phyloP scores from a whole-genome alignment of 345 rosid species.

The Rhizophora apiculata region DNA sequence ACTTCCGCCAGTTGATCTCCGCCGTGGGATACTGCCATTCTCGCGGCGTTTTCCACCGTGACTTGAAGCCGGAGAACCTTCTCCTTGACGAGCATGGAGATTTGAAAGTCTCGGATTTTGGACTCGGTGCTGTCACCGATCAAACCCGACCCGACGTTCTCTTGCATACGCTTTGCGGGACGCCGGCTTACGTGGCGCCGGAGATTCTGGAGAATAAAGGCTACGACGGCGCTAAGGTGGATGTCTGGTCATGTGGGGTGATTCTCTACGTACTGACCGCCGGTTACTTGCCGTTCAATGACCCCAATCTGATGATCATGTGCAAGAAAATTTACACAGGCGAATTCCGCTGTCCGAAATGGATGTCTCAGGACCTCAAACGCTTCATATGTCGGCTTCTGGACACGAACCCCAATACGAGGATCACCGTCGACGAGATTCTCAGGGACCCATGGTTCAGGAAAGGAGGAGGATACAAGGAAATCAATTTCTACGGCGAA shows the following conservation, averaged over 20 bases:
- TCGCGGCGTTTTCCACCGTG: slow-evolving; percentile 76
- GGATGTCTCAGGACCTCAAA: slow-evolving; percentile 65
- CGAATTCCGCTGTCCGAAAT: slow-evolving; percentile 60
- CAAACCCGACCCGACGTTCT: slow-evolving; percentile 72
- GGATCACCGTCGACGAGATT: slow-evolving; percentile 71
- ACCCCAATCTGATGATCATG: slow-evolving; percentile 72
- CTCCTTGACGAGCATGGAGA: slow-evolving; percentile 61
- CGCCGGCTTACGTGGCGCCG: slow-evolving; percentile 90
- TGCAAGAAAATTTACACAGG: slow-evolving; percentile 71
- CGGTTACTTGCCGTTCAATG: slow-evolving; percentile 72
- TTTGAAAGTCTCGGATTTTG: slow-evolving; percentile 72
- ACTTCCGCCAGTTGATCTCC: slow-evolving; percentile 70
- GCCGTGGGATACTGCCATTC: slow-evolving; percentile 79
- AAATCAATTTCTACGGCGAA: slow-evolving; percentile 42
- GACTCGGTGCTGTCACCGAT: slow-evolving; percentile 60
- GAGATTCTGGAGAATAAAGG: slow-evolving; percentile 68
- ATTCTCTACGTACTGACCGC: slow-evolving; percentile 65
- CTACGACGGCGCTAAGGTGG: slow-evolving; percentile 75
- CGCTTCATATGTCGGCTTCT: slow-evolving; percentile 62
- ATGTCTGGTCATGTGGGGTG: slow-evolving; percentile 78
- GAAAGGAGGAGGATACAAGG: slow-evolving; percentile 47
- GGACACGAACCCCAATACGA: slow-evolving; percentile 60
- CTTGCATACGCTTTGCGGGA: slow-evolving; percentile 76
- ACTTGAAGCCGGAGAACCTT: slow-evolving; percentile 75
- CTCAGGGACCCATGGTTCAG: slow-evolving; percentile 65